Percentiles rank a stretch among this genome's conserved stretches.
Evolutionary conservation across 768 basidiomycete genomes (phyloP).

Genomic region (Lactifluus subvellereus): DNA sequence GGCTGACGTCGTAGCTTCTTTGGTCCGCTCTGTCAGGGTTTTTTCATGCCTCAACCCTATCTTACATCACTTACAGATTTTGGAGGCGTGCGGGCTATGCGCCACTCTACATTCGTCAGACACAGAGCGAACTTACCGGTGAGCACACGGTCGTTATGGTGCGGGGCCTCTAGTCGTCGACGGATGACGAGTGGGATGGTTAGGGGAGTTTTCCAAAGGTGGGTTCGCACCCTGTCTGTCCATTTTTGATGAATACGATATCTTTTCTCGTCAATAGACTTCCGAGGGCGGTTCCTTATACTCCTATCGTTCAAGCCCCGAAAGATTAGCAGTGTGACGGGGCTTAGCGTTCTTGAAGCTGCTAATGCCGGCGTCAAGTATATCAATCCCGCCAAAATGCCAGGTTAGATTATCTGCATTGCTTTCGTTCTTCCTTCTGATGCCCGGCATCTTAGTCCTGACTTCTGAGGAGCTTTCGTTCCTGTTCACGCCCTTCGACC

Average conservation of each 20-base stretch:
- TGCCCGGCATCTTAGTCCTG: slow-evolving; percentile 42
- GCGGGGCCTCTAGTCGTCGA: slow-evolving; percentile 67
- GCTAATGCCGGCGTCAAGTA: slow-evolving; percentile 56
- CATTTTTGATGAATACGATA: neutral
- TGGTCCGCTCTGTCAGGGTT: slow-evolving; percentile 38
- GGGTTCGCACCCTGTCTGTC: slow-evolving; percentile 18
- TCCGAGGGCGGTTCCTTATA: slow-evolving; percentile 82
- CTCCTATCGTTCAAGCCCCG: slow-evolving; percentile 92
- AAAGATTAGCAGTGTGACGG: slow-evolving; percentile 84
- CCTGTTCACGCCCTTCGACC: slow-evolving; percentile 82
- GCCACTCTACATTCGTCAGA: slow-evolving; percentile 91
- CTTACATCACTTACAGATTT: slow-evolving; percentile 45
- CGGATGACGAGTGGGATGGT: slow-evolving; percentile 67
- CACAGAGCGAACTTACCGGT: slow-evolving; percentile 89
- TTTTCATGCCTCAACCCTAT: neutral
- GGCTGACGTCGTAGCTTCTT: slow-evolving; percentile 80
- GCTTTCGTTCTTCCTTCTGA: slow-evolving; percentile 3
- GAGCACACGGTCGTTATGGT: slow-evolving; percentile 98
- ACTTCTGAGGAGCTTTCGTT: slow-evolving; percentile 49
- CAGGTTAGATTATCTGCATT: slow-evolving; percentile 30
- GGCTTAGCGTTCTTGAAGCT: slow-evolving; percentile 84
- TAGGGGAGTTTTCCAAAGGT: slow-evolving; percentile 87
- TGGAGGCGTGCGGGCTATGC: slow-evolving; percentile 94
- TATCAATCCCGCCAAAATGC: slow-evolving; percentile 35
- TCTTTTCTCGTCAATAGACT: slow-evolving; percentile 51